Conservation (phyloP, 2,329 filamentous ascomycete genomes). For the Diplocarpon rosae region DNA sequence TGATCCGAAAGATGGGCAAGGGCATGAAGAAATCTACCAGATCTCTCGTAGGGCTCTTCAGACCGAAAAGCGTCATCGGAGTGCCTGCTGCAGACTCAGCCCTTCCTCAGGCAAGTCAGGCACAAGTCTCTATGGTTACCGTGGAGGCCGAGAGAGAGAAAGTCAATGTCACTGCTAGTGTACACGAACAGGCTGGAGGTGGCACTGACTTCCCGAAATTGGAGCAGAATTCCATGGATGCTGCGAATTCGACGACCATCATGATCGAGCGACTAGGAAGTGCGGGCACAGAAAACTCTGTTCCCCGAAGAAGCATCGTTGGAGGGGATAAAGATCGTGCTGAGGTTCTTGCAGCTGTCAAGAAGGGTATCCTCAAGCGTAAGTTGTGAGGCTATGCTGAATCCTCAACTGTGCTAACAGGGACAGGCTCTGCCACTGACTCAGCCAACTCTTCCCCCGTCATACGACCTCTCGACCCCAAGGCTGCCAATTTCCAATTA, state of each 20-base stretch:
- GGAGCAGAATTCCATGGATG: slow-evolving; percentile 72
- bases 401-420: slow-evolving; percentile 26
- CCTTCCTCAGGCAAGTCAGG: slow-evolving; percentile 56
- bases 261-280: slow-evolving; percentile 40
- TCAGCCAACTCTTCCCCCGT: slow-evolving; percentile 59
- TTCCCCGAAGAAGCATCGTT: slow-evolving; percentile 74
- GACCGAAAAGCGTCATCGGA: slow-evolving; percentile 84
- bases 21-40: slow-evolving; percentile 93
- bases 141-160: slow-evolving; percentile 81
- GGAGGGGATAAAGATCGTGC: slow-evolving; percentile 84
- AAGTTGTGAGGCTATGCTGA: slow-evolving; percentile 29
- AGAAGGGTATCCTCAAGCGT: slow-evolving; percentile 94
- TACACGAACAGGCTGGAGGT: slow-evolving; percentile 54
- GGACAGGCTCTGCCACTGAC: slow-evolving; percentile 32
- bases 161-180: slow-evolving; percentile 63
- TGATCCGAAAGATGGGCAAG: slow-evolving; percentile 97
- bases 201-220: slow-evolving; percentile 76
- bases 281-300: slow-evolving; percentile 48
- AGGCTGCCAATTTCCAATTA: slow-evolving; percentile 42
- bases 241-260: slow-evolving; percentile 36
- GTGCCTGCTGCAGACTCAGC: slow-evolving; percentile 60
- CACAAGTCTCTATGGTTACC: slow-evolving; percentile 90
- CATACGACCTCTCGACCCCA: slow-evolving; percentile 46
- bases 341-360: slow-evolving; percentile 82
- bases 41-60: slow-evolving; percentile 86